Conservation (phyloP, 2,329 filamentous ascomycete genomes). For the Ophiocordyceps robertsii region DNA sequence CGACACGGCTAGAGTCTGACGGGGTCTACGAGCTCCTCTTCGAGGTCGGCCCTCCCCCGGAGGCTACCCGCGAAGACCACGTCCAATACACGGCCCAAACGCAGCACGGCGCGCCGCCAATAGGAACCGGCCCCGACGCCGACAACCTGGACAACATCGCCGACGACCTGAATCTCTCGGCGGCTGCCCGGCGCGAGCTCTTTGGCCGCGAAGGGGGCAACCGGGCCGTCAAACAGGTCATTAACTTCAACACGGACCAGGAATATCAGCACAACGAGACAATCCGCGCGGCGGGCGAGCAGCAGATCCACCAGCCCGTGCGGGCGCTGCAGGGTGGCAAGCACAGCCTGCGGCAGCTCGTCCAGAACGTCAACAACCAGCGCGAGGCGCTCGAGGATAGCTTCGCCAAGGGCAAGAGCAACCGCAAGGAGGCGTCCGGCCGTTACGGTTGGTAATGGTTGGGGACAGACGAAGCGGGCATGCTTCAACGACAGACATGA, state of each 20-base stretch:
- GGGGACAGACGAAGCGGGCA: neutral
- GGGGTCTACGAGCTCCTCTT: slow-evolving; percentile 39
- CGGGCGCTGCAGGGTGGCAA: slow-evolving; percentile 72
- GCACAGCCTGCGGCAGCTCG: slow-evolving; percentile 77
- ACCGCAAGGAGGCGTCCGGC: slow-evolving; percentile 68
- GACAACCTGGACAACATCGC: slow-evolving; percentile 60
- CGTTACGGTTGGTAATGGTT: slow-evolving; percentile 60
- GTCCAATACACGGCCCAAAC: slow-evolving; percentile 9
- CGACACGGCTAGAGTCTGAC: slow-evolving; percentile 8
- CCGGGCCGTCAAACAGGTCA: slow-evolving; percentile 40
- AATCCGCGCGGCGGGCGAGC: slow-evolving; percentile 55
- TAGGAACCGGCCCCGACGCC: slow-evolving; percentile 10
- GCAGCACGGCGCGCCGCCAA: slow-evolving; percentile 12
- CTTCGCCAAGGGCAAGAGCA: slow-evolving; percentile 68
- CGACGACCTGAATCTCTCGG: slow-evolving; percentile 64
- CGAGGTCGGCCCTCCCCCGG: slow-evolving; percentile 10
- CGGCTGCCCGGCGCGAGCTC: slow-evolving; percentile 64
- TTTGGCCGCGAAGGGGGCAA: slow-evolving; percentile 54
- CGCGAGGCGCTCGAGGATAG: slow-evolving; percentile 83
- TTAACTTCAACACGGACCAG: slow-evolving; percentile 78
- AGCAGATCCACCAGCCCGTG: slow-evolving; percentile 68
- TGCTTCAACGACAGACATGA: neutral
- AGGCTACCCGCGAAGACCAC: slow-evolving; percentile 18
- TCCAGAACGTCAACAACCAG: slow-evolving; percentile 70
- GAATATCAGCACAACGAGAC: slow-evolving; percentile 81